Conservation (phyloP, 1,139 yeast genomes). For the Geotrichum bryndzae region DNA sequence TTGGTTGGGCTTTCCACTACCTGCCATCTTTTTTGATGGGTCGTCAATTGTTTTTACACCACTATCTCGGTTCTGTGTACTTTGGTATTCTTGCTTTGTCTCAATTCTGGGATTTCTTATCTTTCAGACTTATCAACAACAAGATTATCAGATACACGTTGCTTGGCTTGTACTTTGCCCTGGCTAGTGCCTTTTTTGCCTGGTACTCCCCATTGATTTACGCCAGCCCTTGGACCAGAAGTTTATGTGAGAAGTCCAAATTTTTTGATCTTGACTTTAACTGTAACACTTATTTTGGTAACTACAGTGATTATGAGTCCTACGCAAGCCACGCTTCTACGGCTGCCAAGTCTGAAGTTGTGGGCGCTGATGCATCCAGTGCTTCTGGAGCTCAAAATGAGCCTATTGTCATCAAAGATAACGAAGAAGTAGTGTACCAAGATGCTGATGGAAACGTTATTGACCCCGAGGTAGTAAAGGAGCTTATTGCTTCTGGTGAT, state of each 20-base stretch:
- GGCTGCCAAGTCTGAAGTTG: background rate
- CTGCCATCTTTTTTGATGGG: conserved; percentile 89
- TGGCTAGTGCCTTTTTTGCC: conserved; percentile 51
- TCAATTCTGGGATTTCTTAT: conserved; percentile 67
- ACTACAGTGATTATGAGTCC: conserved; percentile 27
- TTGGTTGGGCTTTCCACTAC: conserved; percentile 84
- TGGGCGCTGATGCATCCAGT: background rate
- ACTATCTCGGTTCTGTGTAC: conserved; percentile 84
- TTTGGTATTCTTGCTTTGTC: conserved; percentile 82
- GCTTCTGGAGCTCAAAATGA: background rate
- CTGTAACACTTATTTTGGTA: conserved; percentile 53
- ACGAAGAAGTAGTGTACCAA: conserved; percentile 7
- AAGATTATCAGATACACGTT: conserved; percentile 41
- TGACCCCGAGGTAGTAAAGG: conserved; percentile 6
- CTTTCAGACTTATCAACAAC: conserved; percentile 37
- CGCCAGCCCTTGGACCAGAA: conserved; percentile 76
- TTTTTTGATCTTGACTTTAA: conserved; percentile 72
- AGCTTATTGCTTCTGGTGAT: conserved; percentile 3
- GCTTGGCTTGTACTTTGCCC: conserved; percentile 45
- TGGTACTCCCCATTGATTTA: conserved; percentile 70
- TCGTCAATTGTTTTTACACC: conserved; percentile 89
- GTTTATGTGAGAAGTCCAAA: conserved; percentile 56
- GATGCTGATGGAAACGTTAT: conserved; percentile 13
- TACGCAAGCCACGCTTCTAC: conserved; percentile 6
- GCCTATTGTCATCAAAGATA: background rate